A percentile compares a stretch with the other conserved stretches of the same genome.
These are phyloP conservation scores for Russula compacta DNA, from an alignment of 768 basidiomycete genomes.

Conservation along the genomic window DNA sequence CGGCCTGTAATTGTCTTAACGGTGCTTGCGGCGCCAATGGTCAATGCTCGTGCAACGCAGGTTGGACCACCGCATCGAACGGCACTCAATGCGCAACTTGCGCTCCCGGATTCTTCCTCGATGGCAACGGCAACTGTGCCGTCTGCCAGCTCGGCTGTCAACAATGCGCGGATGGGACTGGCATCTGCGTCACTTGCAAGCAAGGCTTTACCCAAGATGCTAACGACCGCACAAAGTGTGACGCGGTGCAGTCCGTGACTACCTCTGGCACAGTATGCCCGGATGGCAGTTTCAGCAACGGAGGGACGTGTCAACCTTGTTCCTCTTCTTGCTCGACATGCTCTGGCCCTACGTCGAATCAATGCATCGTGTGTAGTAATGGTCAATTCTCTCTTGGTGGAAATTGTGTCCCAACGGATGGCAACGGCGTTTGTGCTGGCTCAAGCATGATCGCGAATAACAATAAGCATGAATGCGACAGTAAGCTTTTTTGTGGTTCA, in stretches of 20 bases:
- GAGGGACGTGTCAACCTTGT: constrained; percentile 47
- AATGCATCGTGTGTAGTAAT: constrained; percentile 60
- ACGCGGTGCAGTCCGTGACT: constrained; percentile 41
- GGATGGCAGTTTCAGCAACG: constrained; percentile 52
- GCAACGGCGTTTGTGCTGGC: constrained; percentile 64
- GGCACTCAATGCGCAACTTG: constrained; percentile 75
- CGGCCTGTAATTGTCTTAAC: constrained; percentile 75
- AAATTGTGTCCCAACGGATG: constrained; percentile 55
- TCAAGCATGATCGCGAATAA: constrained; percentile 71
- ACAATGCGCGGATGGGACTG: constrained; percentile 57
- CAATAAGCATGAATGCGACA: constrained; percentile 73
- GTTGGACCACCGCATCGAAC: constrained; percentile 62
- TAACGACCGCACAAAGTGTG: constrained; percentile 59
- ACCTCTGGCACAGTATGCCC: constrained; percentile 52
- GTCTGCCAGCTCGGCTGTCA: constrained; percentile 71
- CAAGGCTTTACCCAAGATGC: constrained; percentile 59
- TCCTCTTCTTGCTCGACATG: constrained; percentile 65
- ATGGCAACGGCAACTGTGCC: constrained; percentile 56
- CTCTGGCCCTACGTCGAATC: constrained; percentile 52
- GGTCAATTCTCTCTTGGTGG: constrained; percentile 60
- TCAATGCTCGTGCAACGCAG: constrained; percentile 66
- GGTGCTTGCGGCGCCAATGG: constrained; percentile 63
- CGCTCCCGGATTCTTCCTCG: constrained; percentile 64
- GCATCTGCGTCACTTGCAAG: constrained; percentile 64
- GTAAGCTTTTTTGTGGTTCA: constrained; percentile 36